Evolutionary conservation across 2,329 filamentous ascomycete genomes (phyloP).

Genomic region (Periconia sp.): DNA sequence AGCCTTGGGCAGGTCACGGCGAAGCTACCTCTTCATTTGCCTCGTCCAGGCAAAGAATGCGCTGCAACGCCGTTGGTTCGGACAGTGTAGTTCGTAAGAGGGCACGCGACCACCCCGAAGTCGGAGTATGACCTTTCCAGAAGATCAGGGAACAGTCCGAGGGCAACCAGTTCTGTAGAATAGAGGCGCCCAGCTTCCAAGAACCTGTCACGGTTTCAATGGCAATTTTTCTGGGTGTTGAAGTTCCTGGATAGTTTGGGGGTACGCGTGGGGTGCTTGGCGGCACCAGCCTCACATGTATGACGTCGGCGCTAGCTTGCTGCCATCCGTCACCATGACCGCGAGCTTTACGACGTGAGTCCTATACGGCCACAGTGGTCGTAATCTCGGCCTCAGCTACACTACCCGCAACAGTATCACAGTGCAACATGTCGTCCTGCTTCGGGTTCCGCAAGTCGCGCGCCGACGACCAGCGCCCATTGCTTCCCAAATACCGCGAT

Average conservation of each 20-base stretch:
- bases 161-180: too few relatives aligned
- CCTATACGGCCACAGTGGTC: neutral
- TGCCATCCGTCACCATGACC: constrained; percentile 10
- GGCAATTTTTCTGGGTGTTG: too few relatives aligned
- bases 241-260: too few relatives aligned
- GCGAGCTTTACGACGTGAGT: neutral
- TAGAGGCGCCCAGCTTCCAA: too few relatives aligned
- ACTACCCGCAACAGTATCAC: constrained; percentile 2
- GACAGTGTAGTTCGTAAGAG: too few relatives aligned
- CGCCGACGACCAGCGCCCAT: constrained; percentile 69
- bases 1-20: neutral
- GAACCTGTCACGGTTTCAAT: constrained; percentile 1
- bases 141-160: too few relatives aligned
- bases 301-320: constrained; percentile 10
- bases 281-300: neutral
- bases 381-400: constrained; percentile 5
- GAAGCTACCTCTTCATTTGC: too few relatives aligned
- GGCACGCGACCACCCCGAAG: too few relatives aligned
- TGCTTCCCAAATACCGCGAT: constrained; percentile 82
- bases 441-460: constrained; percentile 64
- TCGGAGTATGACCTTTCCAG: too few relatives aligned
- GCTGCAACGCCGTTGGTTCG: too few relatives aligned
- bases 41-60: too few relatives aligned
- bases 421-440: constrained; percentile 64
- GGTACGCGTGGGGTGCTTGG: neutral